phyloP scores from a whole-genome alignment of 768 basidiomycete genomes.

The Leccinum longicurvipes region DNA sequence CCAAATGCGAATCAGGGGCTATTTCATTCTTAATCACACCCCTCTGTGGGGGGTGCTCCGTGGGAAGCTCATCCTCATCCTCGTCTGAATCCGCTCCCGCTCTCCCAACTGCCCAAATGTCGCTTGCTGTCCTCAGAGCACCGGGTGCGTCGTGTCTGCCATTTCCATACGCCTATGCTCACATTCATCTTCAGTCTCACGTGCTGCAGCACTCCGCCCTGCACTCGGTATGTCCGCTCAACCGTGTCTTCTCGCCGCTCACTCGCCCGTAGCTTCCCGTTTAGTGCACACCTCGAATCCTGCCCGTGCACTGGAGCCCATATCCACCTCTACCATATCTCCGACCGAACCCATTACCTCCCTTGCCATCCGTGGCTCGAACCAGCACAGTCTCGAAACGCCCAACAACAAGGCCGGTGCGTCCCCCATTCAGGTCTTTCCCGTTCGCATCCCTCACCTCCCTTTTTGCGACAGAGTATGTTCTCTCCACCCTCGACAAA shows the following conservation, averaged over 20 bases:
- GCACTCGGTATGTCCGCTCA: conserved; percentile 36
- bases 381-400: conserved; percentile 81
- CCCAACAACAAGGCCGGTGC: conserved; percentile 88
- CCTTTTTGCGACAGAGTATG: conserved; percentile 67
- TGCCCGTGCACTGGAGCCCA: conserved; percentile 37
- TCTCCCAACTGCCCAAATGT: conserved; percentile 30
- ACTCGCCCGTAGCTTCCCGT: conserved; percentile 41
- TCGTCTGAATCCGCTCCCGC: neutral
- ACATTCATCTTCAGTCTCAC: conserved; percentile 7
- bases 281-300: conserved; percentile 54
- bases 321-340: conserved; percentile 43
- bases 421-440: conserved; percentile 14
- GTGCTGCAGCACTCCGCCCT: conserved; percentile 45
- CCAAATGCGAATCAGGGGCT: conserved; percentile 12
- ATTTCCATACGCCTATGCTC: conserved; percentile 32
- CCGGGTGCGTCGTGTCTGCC: conserved; percentile 31
- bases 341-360: conserved; percentile 58
- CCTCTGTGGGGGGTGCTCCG: conserved; percentile 13
- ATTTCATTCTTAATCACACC: neutral
- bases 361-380: conserved; percentile 74
- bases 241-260: conserved; percentile 9
- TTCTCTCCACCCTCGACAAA: conserved; percentile 93
- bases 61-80: conserved; percentile 6
- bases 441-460: neutral
- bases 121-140: conserved; percentile 39